These are phyloP conservation scores for Hypoxylon fragiforme DNA, from an alignment of 495 filamentous ascomycete genomes.

Conservation along the genomic window DNA sequence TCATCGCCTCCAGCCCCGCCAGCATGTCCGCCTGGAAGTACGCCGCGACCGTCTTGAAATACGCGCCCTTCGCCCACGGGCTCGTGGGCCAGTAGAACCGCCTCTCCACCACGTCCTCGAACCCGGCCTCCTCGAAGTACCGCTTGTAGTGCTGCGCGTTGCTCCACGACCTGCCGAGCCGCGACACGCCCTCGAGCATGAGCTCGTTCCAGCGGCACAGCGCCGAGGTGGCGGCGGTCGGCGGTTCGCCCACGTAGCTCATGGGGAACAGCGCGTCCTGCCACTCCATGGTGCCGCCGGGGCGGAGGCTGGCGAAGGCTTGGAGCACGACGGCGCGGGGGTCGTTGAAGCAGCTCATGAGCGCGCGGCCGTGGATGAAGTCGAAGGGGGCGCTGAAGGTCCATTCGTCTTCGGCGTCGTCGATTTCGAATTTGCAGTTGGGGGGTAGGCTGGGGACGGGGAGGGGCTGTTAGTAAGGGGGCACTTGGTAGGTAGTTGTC, in stretches of 20 bases:
- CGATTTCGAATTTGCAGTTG: constrained; percentile 57
- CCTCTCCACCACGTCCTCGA: constrained; percentile 33
- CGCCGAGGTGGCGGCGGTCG: constrained; percentile 23
- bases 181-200: constrained; percentile 37
- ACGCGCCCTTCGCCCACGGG: constrained; percentile 38
- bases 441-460: constrained; percentile 47
- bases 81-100: constrained; percentile 40
- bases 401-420: constrained; percentile 61
- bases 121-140: constrained; percentile 30
- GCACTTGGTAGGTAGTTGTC: constrained; percentile 2
- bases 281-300: constrained; percentile 56
- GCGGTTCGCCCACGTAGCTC: constrained; percentile 36
- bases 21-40: constrained; percentile 38
- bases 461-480: neutral
- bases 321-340: constrained; percentile 50
- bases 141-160: constrained; percentile 28
- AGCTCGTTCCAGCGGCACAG: constrained; percentile 44
- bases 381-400: constrained; percentile 53
- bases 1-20: constrained; percentile 33
- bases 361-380: constrained; percentile 56
- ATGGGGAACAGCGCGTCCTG: constrained; percentile 48
- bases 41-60: constrained; percentile 37
- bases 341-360: constrained; percentile 55
- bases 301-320: constrained; percentile 49
- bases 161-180: constrained; percentile 37